Percentiles rank a stretch among this genome's conserved stretches.
These are phyloP conservation scores for Talaromyces sp. DNA, from an alignment of 2,329 filamentous ascomycete genomes.

Conservation along the genomic window DNA sequence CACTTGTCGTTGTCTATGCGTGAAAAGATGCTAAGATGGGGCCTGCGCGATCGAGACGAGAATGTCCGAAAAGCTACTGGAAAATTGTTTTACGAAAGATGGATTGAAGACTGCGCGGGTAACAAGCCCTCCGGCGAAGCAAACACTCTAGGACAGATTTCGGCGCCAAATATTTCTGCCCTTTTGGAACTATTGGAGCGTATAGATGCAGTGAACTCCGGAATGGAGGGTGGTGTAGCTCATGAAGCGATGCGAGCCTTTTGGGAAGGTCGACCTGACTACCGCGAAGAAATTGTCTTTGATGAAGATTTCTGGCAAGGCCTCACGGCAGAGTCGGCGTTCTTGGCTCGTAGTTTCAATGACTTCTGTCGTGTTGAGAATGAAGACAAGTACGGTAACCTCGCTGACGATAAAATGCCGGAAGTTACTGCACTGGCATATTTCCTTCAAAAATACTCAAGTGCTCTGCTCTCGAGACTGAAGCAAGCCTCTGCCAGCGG, in stretches of 20 bases:
- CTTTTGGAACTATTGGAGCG: conserved; percentile 86
- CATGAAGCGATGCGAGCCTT: conserved; percentile 93
- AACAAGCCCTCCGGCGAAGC: conserved; percentile 56
- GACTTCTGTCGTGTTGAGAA: conserved; percentile 77
- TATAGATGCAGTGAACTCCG: conserved; percentile 87
- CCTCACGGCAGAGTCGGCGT: conserved; percentile 71
- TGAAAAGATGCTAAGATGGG: conserved; percentile 93
- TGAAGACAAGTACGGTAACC: conserved; percentile 66
- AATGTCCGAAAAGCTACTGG: conserved; percentile 88
- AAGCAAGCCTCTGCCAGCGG: conserved; percentile 42
- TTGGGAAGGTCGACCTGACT: conserved; percentile 78
- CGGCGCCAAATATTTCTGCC: conserved; percentile 69
- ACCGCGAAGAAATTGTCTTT: conserved; percentile 42
- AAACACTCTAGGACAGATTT: conserved; percentile 40
- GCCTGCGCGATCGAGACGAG: conserved; percentile 87
- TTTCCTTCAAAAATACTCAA: conserved; percentile 75
- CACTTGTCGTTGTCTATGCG: conserved; percentile 89
- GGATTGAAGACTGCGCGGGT: conserved; percentile 91
- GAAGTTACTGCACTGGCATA: conserved; percentile 89
- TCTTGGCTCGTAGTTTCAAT: conserved; percentile 88
- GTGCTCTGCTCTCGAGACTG: conserved; percentile 40
- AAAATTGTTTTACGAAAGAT: conserved; percentile 86
- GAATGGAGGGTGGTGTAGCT: conserved; percentile 82
- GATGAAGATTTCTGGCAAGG: conserved; percentile 44
- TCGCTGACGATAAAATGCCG: conserved; percentile 88